Evolutionary conservation across 306 rosid genomes (phyloP), one percentile per base, ranked within the genome.

Genomic region (Prunus campanulata): DNA sequence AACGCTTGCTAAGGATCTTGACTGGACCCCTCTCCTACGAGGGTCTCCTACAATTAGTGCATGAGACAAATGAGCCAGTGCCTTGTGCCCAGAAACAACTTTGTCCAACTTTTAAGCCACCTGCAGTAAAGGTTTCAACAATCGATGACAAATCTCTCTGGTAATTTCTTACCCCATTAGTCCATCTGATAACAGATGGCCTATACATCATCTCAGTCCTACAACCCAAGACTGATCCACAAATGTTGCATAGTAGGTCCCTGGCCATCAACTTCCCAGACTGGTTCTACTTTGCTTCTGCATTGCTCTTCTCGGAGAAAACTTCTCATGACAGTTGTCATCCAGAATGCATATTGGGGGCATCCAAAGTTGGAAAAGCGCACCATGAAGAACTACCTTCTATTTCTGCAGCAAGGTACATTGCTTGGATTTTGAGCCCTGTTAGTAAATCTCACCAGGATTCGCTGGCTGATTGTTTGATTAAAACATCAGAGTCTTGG

Each of bases 261-360:
- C 70, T 78, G 55, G 87, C 85, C 68, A 84, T 84, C 78, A 77
- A 65, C 83, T 84, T 84, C 68, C 87, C 85, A 3, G 68, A 69
- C 50, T 84, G 88, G 88, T 81, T 78, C 54, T 78, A 66, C 63
- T 78, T 70, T 66, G 88, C 88, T 62, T 85, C 85, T 71, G 44
- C 69, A 24, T 47, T 85, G 65, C 87, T 84, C 44, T 81, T 81
- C 77, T 66, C 72, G 0, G 78, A 47, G 70, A 57, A 68, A n/a
- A 66, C 62, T n/a, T 18, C 76, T 39, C 75, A 56, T 16, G 57
- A 70, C 12, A 61, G 24, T 19, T 71, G 79, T 47, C 76, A 69
- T 52, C n/a, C 46, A 18, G 48, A 13, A 16, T 74, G 82, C 57
- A 57, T 25, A 65, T 5, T 66, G 70, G 71, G 22, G 39, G 68